Evolutionary conservation across 768 basidiomycete species (phyloP), one percentile per base, ranked within the genome.

Genomic region (Saitozyma podzolica): DNA sequence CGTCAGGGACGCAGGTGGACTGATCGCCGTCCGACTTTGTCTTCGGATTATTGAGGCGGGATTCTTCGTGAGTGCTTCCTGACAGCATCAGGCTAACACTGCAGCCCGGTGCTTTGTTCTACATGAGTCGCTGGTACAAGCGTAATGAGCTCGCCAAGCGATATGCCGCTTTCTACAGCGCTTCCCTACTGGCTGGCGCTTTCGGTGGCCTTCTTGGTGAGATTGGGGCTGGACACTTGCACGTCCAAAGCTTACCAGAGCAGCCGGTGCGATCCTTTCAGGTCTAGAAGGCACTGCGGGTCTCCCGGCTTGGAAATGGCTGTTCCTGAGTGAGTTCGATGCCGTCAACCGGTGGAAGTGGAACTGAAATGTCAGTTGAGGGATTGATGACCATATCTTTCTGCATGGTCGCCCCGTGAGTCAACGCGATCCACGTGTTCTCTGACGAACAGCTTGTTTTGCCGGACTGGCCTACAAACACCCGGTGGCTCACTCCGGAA

Each of bases 381-480:
- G 61, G 61, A 19, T n/a, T 55, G 42, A 50, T 56, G 54, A 62
- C 40, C 11, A 20, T 48, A 20, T 62, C 47, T 47, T 72, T 14
- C 20, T 68, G 61, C 10, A 42, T 62, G 6, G 45, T 50, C 10
- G 61, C 55, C 29, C 8, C 49, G n/a, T n/a, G n/a, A n/a, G n/a
- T n/a, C n/a, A n/a, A n/a, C n/a, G n/a, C n/a, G n/a, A n/a, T n/a
- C n/a, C n/a, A n/a, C n/a, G n/a, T n/a, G n/a, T n/a, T n/a, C n/a
- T n/a, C n/a, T n/a, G n/a, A n/a, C n/a, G n/a, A n/a, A n/a, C n/a
- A n/a, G 7, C 56, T 62, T 45, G 53, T 64, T 48, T 61, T 76
- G n/a, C 76, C 76, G 16, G 62, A 70, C 56, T 76, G 67, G 40
- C 76, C 73, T 3, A 58, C 63, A 13, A 75, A 64, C 29, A 69